Base-by-base conservation (phyloP, 75 land plant genomes). In the Selaginella moellendorffii region DNA sequence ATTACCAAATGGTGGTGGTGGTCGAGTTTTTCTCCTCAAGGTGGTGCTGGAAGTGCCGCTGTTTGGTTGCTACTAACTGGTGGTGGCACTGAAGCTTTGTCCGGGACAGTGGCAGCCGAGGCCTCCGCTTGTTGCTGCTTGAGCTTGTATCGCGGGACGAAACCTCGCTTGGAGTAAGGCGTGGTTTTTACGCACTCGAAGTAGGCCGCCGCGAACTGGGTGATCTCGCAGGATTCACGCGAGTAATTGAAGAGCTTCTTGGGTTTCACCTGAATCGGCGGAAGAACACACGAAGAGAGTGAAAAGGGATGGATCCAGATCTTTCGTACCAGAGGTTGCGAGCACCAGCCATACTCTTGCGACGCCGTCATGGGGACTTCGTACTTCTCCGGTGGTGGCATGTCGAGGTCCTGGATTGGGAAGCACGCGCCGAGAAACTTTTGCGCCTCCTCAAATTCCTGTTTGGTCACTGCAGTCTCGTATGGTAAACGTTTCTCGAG, bases 331-430 rank as follows among this genome's bases (percentile, higher is more conserved):
- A 74, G 63, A 20, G 76, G 76, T 23, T 70, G 56, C 46, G 64
- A 62, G 24, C 61, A 63, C 76, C 76, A 74, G n/a, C 76, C 76
- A 65, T 69, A 69, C 42, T 74, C 76, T 29, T 74, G 76, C n/a
- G 76, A 36, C 9, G 70, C 29, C 1, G 76, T 74, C 26, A 70
- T 26, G 12, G 76, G 76, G 18, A 74, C 2, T 29, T 74, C 67
- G 30, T 74, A 74, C 30, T 74, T 74, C 12, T 74, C 76, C 8
- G 76, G 63, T 0, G 76, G 76, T 23, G 62, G 9, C 31, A 30
- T 56, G 25, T 74, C 72, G n/a, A 56, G 27, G 28, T 69, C 24
- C 20, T 69, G 68, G 25, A 70, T 70, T 0, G 72, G 74, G 22
- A 28, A 62, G 22, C 68, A 29, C 23, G 27, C 51, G n/a, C 26